Evolutionary conservation across 73 alveolate genomes (phyloP).

Genomic region (Urostyla sp.): DNA sequence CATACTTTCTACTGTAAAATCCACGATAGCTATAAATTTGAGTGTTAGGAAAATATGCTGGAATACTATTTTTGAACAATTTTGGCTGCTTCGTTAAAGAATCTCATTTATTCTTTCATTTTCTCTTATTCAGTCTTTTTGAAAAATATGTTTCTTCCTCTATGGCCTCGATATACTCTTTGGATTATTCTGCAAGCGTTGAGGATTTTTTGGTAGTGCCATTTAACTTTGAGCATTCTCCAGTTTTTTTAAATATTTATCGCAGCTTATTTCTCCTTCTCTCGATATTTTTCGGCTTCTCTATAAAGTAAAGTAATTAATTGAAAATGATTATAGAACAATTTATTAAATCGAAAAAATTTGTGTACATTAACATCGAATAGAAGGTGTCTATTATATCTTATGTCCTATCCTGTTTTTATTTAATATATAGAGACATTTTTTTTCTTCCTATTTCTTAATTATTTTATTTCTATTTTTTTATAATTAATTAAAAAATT

Average conservation of each 20-base stretch:
- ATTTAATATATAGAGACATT: not conserved
- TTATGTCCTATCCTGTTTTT: too few species aligned
- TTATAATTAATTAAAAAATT: too few species aligned
- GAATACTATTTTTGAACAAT: conserved; percentile 56
- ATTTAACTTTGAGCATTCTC: conserved; percentile 44
- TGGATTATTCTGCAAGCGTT: conserved; percentile 44
- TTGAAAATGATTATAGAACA: too few species aligned
- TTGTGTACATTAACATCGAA: too few species aligned
- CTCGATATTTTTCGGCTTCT: conserved; percentile 64
- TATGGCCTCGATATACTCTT: conserved; percentile 65
- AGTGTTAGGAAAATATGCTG: not conserved
- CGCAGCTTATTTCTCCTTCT: conserved; percentile 59
- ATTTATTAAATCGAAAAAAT: too few species aligned
- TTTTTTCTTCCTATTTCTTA: too few species aligned
- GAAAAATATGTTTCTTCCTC: conserved; percentile 52
- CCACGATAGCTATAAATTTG: conserved; percentile 68
- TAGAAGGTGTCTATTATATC: too few species aligned
- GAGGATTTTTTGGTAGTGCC: conserved; percentile 50
- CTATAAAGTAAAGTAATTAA: too few species aligned
- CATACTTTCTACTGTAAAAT: conserved; percentile 72
- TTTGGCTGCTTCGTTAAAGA: conserved; percentile 62
- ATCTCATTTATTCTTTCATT: conserved; percentile 14
- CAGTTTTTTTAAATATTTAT: conserved; percentile 52
- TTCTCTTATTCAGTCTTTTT: conserved; percentile 4
- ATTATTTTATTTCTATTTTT: too few species aligned